Percentiles rank a stretch among this genome's conserved stretches.
Conservation (phyloP, 129 eudicot genomes). For the Chrysanthemum seticuspe region DNA sequence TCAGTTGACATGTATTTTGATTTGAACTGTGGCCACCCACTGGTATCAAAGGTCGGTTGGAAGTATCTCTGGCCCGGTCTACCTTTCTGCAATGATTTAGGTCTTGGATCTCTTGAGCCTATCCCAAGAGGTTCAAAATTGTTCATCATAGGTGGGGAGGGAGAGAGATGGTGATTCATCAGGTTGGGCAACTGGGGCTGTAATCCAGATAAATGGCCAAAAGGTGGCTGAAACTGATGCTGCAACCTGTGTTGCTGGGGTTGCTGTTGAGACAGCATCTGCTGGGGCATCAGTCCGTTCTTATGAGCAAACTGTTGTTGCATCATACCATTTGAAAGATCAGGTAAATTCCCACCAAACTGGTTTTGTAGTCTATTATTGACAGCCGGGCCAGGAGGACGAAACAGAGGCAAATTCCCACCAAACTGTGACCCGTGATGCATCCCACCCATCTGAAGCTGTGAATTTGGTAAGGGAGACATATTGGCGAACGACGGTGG, state of each 20-base stretch:
- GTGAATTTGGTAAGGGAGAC: slow-evolving; percentile 27
- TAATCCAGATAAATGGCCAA: slow-evolving; percentile 50
- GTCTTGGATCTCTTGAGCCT: slow-evolving; percentile 61
- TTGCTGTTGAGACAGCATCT: slow-evolving; percentile 47
- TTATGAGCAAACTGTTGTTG: slow-evolving; percentile 42
- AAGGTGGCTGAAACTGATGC: slow-evolving; percentile 49
- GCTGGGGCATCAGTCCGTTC: slow-evolving; percentile 24
- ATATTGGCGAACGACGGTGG: slow-evolving; percentile 41
- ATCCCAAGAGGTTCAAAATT: slow-evolving; percentile 63
- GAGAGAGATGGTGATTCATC: slow-evolving; percentile 49
- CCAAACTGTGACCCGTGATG: slow-evolving; percentile 61
- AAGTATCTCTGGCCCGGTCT: slow-evolving; percentile 54
- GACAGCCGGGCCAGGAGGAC: slow-evolving; percentile 41
- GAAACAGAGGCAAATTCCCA: slow-evolving; percentile 61
- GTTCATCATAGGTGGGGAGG: slow-evolving; percentile 59
- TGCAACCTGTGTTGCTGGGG: slow-evolving; percentile 52
- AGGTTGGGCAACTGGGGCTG: slow-evolving; percentile 48
- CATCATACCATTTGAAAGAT: slow-evolving; percentile 47
- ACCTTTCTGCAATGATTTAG: slow-evolving; percentile 40
- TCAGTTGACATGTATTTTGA: slow-evolving; percentile 82
- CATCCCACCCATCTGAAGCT: slow-evolving; percentile 49
- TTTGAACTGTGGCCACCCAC: slow-evolving; percentile 81
- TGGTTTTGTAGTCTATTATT: slow-evolving; percentile 53
- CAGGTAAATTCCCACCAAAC: slow-evolving; percentile 53
- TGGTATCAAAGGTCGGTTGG: slow-evolving; percentile 57